Evolutionary conservation across 202 grass and related monocot genomes (phyloP), one percentile per base, ranked within the genome.

Genomic region (Zizania palustris): DNA sequence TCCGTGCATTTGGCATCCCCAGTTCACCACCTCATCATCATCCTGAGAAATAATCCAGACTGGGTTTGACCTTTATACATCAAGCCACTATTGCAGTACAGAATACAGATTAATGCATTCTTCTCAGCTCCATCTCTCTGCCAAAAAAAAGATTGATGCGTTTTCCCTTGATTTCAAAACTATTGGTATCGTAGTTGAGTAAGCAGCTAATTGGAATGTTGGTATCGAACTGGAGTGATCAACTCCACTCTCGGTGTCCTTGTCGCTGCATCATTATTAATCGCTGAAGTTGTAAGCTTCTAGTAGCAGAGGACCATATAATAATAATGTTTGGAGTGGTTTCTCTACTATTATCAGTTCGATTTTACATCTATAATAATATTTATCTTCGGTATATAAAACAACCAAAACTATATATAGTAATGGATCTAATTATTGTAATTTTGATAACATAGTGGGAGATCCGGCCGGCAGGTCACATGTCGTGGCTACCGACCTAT

Each of bases 401-500:
- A 28, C 2, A 28, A 28, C 2, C 28, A 28, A 28, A 28, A 28
- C 28, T 28, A 28, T 28, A 28, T 28, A 28, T 28, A 28, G 28
- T 28, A 28, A 28, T 28, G 0, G 28, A 28, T 28, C 28, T 28
- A 28, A 28, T 28, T 28, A 28, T 28, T 28, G 28, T 28, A 28
- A 28, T 28, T 28, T 28, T 28, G 28, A 28, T 0, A 28, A 28
- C 2, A 28, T 28, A 28, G 28, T 28, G 28, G 28, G 28, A 28
- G 28, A 28, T 51, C 35, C 18, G 34, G 44, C 16, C 76, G 41
- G 65, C 78, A 63, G 67, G 44, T 59, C 67, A 71, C 67, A 71
- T 71, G 67, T 80, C 55, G 45, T 65, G 40, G 41, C 77, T 21
- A 39, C 77, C 77, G 65, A 71, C 67, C 67, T 46, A 33, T 71